A percentile compares a stretch with the other conserved stretches of the same genome.
These are phyloP conservation scores for Jamesozyma hellenica DNA, from an alignment of 805 yeast species.

Conservation along the genomic window DNA sequence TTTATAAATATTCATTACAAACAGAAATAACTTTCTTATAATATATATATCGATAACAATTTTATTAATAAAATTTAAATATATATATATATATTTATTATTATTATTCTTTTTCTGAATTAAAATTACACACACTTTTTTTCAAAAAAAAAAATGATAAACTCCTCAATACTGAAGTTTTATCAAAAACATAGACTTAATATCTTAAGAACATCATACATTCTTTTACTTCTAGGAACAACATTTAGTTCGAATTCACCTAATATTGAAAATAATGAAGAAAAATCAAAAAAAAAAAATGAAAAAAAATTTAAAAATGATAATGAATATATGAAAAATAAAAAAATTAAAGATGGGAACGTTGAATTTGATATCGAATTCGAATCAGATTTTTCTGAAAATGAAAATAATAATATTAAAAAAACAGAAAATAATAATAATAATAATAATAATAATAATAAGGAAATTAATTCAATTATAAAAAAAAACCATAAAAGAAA, in stretches of 20 bases:
- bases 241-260: constrained; percentile 9
- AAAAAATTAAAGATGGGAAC: constrained; percentile 2
- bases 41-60: no score
- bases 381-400: constrained; percentile 3
- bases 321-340: constrained; percentile 3
- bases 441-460: neutral
- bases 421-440: no score
- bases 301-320: constrained; percentile 1
- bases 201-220: constrained; percentile 23
- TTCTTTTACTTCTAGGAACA: constrained; percentile 20
- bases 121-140: no score
- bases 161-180: constrained; percentile 8
- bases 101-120: no score
- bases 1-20: no score
- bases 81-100: no score
- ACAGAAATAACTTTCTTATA: no score
- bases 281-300: constrained; percentile 5
- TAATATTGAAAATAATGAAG: neutral
- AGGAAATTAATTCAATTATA: neutral
- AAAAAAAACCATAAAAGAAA: constrained; percentile 1
- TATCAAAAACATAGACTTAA: constrained; percentile 22
- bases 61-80: no score
- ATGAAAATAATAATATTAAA: constrained; percentile 1
- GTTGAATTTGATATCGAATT: constrained; percentile 7
- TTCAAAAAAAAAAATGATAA: neutral